Evolutionary conservation across 148 eudicot species (phyloP).

Genomic region (Drosera capensis): DNA sequence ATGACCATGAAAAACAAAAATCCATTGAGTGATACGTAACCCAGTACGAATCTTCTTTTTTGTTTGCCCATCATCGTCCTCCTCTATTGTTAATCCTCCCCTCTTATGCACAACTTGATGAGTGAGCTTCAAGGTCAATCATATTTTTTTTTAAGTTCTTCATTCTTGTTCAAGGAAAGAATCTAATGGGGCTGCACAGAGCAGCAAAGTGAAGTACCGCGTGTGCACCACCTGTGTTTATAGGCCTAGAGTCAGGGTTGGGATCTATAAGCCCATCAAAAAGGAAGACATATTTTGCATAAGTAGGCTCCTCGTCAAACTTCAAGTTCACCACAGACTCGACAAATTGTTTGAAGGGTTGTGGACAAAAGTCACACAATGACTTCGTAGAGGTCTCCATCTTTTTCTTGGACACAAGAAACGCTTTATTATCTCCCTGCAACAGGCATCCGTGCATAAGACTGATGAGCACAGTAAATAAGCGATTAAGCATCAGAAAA

Average conservation of each 20-base stretch:
- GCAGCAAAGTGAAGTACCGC: constrained; percentile 2
- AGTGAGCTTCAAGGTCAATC: constrained; percentile 1
- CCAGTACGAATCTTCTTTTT: constrained; percentile 9
- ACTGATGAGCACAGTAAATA: background rate
- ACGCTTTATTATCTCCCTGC: constrained; percentile 8
- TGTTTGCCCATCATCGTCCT: constrained; percentile 8
- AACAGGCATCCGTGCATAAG: background rate
- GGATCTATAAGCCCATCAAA: constrained; percentile 9
- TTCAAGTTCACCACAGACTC: constrained; percentile 12
- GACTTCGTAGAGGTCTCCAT: constrained; percentile 7
- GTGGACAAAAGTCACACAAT: constrained; percentile 6
- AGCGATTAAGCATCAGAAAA: background rate
- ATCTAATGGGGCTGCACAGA: background rate
- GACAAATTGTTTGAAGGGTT: constrained; percentile 5
- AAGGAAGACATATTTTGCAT: constrained; percentile 6
- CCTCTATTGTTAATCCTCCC: constrained; percentile 2
- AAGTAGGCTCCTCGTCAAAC: constrained; percentile 11
- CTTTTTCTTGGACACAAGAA: constrained; percentile 10
- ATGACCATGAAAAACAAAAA: constrained; percentile 6
- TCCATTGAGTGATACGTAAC: constrained; percentile 10
- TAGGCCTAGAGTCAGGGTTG: constrained; percentile 7
- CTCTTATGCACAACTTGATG: constrained; percentile 9
- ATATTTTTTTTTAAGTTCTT: background rate
- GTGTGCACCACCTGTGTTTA: constrained; percentile 12
- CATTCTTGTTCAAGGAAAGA: background rate